Evolutionary conservation across 2,329 filamentous ascomycete genomes (phyloP).

Genomic region (Monilinia vaccinii-corymbosi): DNA sequence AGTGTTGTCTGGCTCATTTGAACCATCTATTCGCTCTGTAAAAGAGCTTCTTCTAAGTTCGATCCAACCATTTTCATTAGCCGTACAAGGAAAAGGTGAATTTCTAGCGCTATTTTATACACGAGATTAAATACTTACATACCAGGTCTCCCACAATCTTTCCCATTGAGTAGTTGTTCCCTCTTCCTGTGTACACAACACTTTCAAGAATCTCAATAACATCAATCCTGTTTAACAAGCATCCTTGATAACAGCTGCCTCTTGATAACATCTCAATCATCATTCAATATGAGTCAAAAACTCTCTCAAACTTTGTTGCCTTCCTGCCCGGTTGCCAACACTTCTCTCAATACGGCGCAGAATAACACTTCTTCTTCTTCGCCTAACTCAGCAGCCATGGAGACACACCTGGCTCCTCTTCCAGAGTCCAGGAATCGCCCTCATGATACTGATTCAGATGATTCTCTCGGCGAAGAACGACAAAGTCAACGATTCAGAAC

Average conservation of each 20-base stretch:
- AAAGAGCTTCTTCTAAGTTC: no score
- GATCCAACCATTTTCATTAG: no score
- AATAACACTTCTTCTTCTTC: not conserved
- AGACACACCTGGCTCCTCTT: not conserved
- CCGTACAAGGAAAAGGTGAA: no score
- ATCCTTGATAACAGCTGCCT: not conserved
- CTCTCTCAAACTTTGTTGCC: not conserved
- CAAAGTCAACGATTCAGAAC: not conserved
- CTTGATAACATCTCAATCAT: no score
- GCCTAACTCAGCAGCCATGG: not conserved
- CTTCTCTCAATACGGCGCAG: not conserved
- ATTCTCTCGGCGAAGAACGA: not conserved
- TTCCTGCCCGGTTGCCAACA: not conserved
- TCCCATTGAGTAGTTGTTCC: no score
- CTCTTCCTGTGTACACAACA: not conserved
- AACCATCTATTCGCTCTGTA: no score
- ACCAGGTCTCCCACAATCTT: not conserved
- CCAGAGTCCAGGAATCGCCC: not conserved
- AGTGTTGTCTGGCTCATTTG: no score
- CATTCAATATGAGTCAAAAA: not conserved
- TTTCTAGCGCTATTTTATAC: no score
- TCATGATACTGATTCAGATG: not conserved
- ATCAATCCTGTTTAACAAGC: not conserved
- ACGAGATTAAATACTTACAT: no score
- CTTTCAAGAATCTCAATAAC: not conserved